These are phyloP conservation scores for Catharanthus roseus DNA, from an alignment of 257 asterid genomes.

Conservation along the genomic window DNA sequence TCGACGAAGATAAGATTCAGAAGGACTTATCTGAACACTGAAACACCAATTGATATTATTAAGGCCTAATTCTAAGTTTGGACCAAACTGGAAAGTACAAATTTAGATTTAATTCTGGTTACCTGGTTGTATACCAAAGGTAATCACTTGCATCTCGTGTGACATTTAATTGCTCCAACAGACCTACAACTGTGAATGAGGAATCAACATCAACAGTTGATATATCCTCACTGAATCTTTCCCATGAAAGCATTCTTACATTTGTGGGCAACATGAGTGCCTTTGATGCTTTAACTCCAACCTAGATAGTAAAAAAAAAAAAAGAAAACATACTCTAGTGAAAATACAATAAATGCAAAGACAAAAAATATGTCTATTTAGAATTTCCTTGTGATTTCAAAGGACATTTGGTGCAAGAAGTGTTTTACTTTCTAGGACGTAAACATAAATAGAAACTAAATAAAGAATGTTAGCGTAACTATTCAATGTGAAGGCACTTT, in stretches of 20 bases:
- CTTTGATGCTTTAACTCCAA: slow-evolving; percentile 45
- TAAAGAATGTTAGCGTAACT: background rate
- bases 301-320: slow-evolving; percentile 34
- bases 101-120: background rate
- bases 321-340: background rate
- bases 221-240: slow-evolving; percentile 62
- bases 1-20: slow-evolving; percentile 62
- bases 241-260: slow-evolving; percentile 53
- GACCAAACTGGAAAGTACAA: background rate
- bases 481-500: background rate
- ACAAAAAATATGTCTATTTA: background rate
- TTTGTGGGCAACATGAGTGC: slow-evolving; percentile 57
- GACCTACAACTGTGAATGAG: slow-evolving; percentile 53
- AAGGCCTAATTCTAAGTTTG: background rate
- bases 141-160: slow-evolving; percentile 89
- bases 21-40: slow-evolving; percentile 61
- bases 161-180: slow-evolving; percentile 83
- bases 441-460: background rate
- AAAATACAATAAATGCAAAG: background rate
- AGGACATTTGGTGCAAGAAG: background rate
- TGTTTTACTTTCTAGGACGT: background rate
- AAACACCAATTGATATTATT: slow-evolving; percentile 11
- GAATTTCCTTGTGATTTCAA: background rate
- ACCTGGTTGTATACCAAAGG: slow-evolving; percentile 96
- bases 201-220: slow-evolving; percentile 49